Evolutionary conservation across 2,329 filamentous ascomycete genomes (phyloP).

Genomic region (Aspergillus pseudoviridinutans): DNA sequence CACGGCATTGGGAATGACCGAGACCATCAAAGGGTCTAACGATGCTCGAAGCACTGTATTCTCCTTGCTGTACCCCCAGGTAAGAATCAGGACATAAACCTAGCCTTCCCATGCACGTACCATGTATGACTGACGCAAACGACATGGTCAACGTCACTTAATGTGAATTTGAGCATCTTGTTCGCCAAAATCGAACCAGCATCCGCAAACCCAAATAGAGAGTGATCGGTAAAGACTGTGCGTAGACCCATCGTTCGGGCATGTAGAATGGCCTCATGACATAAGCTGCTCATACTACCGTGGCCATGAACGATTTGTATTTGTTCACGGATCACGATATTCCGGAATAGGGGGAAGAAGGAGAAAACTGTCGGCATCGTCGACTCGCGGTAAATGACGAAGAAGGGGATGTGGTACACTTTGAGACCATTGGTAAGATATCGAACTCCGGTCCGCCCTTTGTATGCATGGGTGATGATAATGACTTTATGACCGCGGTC

Average conservation of each 20-base stretch:
- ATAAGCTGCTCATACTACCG: constrained; percentile 85
- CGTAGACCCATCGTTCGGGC: constrained; percentile 92
- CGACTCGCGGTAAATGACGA: constrained; percentile 89
- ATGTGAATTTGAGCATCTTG: constrained; percentile 89
- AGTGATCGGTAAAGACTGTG: constrained; percentile 97
- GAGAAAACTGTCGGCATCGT: constrained; percentile 98
- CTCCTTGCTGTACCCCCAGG: constrained; percentile 66
- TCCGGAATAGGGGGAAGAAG: constrained; percentile 95
- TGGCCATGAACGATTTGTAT: constrained; percentile 99
- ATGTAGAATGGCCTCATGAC: constrained; percentile 91
- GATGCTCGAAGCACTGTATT: constrained; percentile 95
- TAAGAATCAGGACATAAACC: constrained; percentile 3
- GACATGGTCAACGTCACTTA: constrained; percentile 97
- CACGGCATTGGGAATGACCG: constrained; percentile 94
- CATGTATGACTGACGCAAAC: constrained; percentile 98
- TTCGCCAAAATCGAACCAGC: constrained; percentile 94
- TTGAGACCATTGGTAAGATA: constrained; percentile 98
- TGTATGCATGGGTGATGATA: constrained; percentile 92
- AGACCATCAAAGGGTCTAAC: constrained; percentile 93
- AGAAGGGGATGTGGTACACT: constrained; percentile 95
- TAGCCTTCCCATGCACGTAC: constrained; percentile 46
- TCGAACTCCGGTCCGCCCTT: constrained; percentile 83
- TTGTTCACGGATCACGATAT: constrained; percentile 88
- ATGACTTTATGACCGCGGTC: constrained; percentile 98
- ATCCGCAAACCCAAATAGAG: constrained; percentile 94